Conservation (phyloP, 106 monocot species). For the Apostasia shenzhenica region DNA sequence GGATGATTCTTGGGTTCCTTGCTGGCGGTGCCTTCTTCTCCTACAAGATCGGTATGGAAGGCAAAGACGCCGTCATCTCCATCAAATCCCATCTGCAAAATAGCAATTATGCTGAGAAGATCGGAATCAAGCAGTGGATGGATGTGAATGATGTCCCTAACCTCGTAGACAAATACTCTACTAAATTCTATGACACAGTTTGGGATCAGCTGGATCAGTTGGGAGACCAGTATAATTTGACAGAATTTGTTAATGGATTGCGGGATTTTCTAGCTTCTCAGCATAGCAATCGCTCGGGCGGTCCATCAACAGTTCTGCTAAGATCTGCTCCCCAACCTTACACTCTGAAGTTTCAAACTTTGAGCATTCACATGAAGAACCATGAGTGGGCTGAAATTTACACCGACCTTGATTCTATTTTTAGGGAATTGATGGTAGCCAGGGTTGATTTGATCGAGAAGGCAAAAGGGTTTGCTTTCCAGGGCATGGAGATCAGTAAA, state of each 20-base stretch:
- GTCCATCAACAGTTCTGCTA: conserved; percentile 16
- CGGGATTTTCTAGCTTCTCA: conserved; percentile 18
- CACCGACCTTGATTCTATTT: conserved; percentile 33
- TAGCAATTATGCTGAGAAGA: conserved; percentile 32
- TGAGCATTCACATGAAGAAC: conserved; percentile 33
- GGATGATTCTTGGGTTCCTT: conserved; percentile 21
- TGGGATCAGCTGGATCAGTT: conserved; percentile 31
- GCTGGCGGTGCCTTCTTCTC: conserved; percentile 35
- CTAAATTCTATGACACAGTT: conserved; percentile 28
- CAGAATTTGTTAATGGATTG: conserved; percentile 35
- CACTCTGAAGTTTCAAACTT: conserved; percentile 30
- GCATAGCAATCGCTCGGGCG: background rate
- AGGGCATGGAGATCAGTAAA: conserved; percentile 39
- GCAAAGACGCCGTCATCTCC: conserved; percentile 42
- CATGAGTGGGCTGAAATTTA: conserved; percentile 54
- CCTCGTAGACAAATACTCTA: conserved; percentile 25
- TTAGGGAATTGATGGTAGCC: conserved; percentile 40
- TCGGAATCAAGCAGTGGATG: conserved; percentile 46
- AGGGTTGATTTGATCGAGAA: conserved; percentile 52
- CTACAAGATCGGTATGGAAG: conserved; percentile 43
- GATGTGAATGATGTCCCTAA: conserved; percentile 32
- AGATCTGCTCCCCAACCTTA: conserved; percentile 33
- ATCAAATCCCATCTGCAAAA: conserved; percentile 33
- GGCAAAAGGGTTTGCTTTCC: conserved; percentile 48
- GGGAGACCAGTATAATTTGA: conserved; percentile 36